Base-by-base conservation (phyloP, 805 yeast genomes). In the Kodamaea kakaduensis region DNA sequence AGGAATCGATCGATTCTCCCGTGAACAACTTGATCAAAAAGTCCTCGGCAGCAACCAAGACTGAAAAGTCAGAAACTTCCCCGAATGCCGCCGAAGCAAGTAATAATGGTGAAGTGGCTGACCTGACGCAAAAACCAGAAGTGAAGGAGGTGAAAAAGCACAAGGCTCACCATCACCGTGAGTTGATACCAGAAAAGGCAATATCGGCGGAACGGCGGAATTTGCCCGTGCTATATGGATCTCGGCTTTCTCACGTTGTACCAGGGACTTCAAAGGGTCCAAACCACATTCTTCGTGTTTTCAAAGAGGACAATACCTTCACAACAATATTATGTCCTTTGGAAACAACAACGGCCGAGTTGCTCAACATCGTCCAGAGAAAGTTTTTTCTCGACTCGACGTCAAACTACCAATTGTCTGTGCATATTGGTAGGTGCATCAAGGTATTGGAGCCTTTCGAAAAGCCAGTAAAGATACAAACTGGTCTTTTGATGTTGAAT, bases 261-360 rank as follows among this genome's bases (percentile, higher is more conserved):
- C 42, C 38, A 7, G 24, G 37, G 3, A 22, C 41, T 5, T 16
- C 40, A 4, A 56, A 51, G 36, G 64, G 60, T 9, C 62, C 64
- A 15, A 66, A 62, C 31, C 73, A 64, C 45, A 73, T 69, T 42
- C 65, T 90, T 15, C 77, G 95, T 41, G 80, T 90, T 1, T 88
- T 84, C 62, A 78, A 83, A 40, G 84, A 78, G 34, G 95, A 85
- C 39, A 89, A 87, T 47, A 83, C 88, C 8, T 85, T 87, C 45
- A 83, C 93, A 10, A 85, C 96, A 1, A 63, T 90, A 14, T 77
- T 88, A 10, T 81, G 95, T 51, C 77, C 90, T 0, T 69, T 84
- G 21, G 84, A 82, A 39, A 83, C 88, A 1, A 77, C 90, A 0
- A 84, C 87, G 0, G 71, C 77, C 6, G 95, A 87, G 31, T 62